Conservation (phyloP, 441 rosid genomes). For the Omphalea diandra region DNA sequence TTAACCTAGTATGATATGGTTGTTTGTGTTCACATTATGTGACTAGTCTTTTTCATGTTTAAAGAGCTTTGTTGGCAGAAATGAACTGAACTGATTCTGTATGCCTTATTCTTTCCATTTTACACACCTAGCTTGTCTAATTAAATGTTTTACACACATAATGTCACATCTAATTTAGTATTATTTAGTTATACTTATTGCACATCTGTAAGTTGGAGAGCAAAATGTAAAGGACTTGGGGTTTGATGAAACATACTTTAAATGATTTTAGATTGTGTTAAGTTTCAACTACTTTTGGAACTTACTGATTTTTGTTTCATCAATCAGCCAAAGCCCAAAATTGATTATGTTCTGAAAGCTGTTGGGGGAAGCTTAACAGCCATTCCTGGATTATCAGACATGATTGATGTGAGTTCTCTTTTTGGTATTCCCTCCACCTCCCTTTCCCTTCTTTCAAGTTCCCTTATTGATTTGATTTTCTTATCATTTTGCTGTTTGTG, state of each 20-base stretch:
- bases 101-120: background rate
- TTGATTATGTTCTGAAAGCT: constrained; percentile 90
- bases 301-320: constrained; percentile 26
- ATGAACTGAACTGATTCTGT: no score
- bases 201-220: background rate
- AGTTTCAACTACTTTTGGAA: constrained; percentile 18
- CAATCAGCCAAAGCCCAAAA: constrained; percentile 90
- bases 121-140: background rate
- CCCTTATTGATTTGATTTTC: constrained; percentile 4
- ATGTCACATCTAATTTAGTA: no score
- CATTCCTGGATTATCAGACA: constrained; percentile 90
- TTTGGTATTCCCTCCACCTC: background rate
- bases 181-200: no score
- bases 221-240: background rate
- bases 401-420: constrained; percentile 77
- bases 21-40: background rate
- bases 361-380: constrained; percentile 98
- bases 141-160: background rate
- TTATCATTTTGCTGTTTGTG: constrained; percentile 9
- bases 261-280: constrained; percentile 2
- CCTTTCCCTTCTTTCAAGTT: background rate
- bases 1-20: background rate
- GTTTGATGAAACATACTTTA: constrained; percentile 1
- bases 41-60: background rate
- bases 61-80: background rate